A percentile compares a stretch with the other conserved stretches of the same genome.
These are phyloP conservation scores for Candida glucosophila DNA, from an alignment of 1,139 yeast species.

Conservation along the genomic window DNA sequence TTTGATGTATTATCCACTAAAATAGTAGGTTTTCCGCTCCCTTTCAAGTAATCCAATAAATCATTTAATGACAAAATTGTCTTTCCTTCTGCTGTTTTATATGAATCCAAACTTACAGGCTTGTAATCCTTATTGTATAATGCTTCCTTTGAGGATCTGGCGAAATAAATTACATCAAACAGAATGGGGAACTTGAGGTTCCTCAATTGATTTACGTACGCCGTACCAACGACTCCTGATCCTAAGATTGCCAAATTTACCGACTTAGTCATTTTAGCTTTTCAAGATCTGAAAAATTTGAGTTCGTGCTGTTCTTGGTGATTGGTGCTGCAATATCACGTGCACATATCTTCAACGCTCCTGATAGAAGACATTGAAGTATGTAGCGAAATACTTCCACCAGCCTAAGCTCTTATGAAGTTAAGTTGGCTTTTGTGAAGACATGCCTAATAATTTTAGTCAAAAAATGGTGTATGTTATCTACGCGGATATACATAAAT, in stretches of 20 bases:
- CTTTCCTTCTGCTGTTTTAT: slow-evolving; percentile 45
- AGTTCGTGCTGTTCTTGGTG: not conserved
- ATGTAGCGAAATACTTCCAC: no score
- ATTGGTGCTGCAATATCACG: no score
- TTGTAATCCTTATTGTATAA: slow-evolving; percentile 58
- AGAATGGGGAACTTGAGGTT: slow-evolving; percentile 53
- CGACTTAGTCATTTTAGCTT: slow-evolving; percentile 37
- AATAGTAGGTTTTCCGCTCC: slow-evolving; percentile 67
- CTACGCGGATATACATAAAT: no score
- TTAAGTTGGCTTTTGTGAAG: no score
- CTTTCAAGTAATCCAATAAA: slow-evolving; percentile 53
- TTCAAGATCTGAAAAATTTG: no score
- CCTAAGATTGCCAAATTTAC: slow-evolving; percentile 81
- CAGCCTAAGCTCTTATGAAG: no score
- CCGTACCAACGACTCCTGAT: slow-evolving; percentile 92
- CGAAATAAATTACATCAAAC: slow-evolving; percentile 73
- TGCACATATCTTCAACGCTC: no score
- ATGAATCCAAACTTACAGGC: slow-evolving; percentile 57
- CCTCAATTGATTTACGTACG: slow-evolving; percentile 57
- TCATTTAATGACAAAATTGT: slow-evolving; percentile 49
- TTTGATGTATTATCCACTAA: slow-evolving; percentile 92
- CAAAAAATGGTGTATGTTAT: no score
- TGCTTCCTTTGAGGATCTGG: slow-evolving; percentile 62
- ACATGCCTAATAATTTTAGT: no score
- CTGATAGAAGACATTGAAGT: no score